Percentiles rank a stretch among this genome's conserved stretches.
phyloP scores from a whole-genome alignment of 1,284 basidiomycete genomes.

The Thecaphora frezii region DNA sequence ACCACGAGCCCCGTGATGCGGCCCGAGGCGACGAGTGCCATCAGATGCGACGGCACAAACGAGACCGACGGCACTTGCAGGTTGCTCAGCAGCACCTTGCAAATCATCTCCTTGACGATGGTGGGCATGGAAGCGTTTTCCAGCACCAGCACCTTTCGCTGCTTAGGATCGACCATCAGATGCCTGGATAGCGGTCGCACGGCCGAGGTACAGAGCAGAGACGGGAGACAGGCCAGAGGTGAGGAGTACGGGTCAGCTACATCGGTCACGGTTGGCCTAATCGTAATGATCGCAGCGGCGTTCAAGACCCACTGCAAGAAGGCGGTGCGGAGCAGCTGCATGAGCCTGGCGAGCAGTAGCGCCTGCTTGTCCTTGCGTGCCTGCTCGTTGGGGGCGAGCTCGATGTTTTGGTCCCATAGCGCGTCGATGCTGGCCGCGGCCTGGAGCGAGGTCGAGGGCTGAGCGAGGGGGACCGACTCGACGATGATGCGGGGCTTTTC shows the following conservation, averaged over 20 bases:
- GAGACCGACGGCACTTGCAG: constrained; percentile 88
- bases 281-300: no score
- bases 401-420: constrained; percentile 51
- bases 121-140: constrained; percentile 85
- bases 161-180: constrained; percentile 86
- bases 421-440: constrained; percentile 18
- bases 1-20: constrained; percentile 88
- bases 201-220: no score
- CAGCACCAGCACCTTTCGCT: constrained; percentile 85
- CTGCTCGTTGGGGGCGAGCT: constrained; percentile 22
- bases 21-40: constrained; percentile 80
- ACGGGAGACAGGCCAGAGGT: no score
- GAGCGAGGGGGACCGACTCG: constrained; percentile 57
- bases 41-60: constrained; percentile 73
- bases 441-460: constrained; percentile 13
- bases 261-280: no score
- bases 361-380: constrained; percentile 28
- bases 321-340: constrained; percentile 33
- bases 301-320: constrained; percentile 39
- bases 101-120: constrained; percentile 82
- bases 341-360: constrained; percentile 36
- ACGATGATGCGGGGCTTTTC: constrained; percentile 46
- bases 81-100: constrained; percentile 83
- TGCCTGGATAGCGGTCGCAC: constrained; percentile 67
- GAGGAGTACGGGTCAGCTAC: no score